A percentile compares a stretch with the other conserved stretches of the same genome.
phyloP scores from a whole-genome alignment of 257 asterid genomes.

The Solanum boliviense region DNA sequence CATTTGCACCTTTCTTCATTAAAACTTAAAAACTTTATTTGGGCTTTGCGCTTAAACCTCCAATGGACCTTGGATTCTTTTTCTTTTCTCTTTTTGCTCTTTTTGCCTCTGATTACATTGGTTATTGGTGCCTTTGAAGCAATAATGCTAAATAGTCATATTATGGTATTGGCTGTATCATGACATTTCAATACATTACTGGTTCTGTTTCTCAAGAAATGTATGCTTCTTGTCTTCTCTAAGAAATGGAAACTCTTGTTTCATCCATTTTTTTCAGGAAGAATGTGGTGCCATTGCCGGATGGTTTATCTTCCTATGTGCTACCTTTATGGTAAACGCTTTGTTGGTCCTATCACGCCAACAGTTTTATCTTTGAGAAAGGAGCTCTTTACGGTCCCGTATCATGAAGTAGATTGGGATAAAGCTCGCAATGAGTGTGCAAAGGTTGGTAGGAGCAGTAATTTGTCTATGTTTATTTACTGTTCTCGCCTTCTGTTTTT shows the following conservation, averaged over 20 bases:
- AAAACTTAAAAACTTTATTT: background rate
- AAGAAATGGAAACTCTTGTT: constrained; percentile 3
- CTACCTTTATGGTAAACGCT: constrained; percentile 85
- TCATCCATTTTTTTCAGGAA: constrained; percentile 48
- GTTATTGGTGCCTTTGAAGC: background rate
- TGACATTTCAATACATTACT: background rate
- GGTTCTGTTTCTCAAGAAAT: constrained; percentile 1
- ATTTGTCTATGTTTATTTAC: background rate
- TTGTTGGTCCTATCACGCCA: constrained; percentile 87
- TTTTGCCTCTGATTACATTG: background rate
- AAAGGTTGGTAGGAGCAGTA: constrained; percentile 48
- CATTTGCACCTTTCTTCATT: background rate
- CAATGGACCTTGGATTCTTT: background rate
- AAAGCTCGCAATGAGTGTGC: constrained; percentile 84
- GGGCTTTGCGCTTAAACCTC: background rate
- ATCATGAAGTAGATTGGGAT: constrained; percentile 90
- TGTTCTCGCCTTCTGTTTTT: background rate
- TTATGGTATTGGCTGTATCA: background rate
- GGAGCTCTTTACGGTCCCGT: constrained; percentile 68
- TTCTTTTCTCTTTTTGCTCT: background rate
- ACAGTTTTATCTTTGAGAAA: constrained; percentile 82
- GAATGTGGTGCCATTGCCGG: constrained; percentile 99
- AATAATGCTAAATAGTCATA: background rate
- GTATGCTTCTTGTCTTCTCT: constrained; percentile 1
- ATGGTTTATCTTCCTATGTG: constrained; percentile 99